Base-by-base conservation (phyloP, 2,329 filamentous ascomycete genomes). In the Thermochaetoides dissita region DNA sequence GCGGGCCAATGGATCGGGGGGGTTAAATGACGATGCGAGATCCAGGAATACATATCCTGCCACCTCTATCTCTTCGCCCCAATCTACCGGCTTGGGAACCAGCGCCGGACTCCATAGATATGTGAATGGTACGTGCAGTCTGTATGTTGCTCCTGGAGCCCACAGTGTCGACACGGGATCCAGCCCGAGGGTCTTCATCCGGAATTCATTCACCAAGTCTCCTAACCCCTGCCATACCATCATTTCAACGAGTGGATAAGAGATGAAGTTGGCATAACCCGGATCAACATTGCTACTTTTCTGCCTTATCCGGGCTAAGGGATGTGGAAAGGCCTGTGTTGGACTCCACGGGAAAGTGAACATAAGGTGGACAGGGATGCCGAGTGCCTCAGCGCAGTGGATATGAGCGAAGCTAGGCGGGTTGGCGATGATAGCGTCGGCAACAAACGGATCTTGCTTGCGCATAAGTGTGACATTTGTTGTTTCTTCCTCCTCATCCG, bases 191-290 rank as follows among this genome's bases (percentile, higher is more conserved):
- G 76, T 84, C 42, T 78, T 74, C 6, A 76, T 68, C 37, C 84
- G 71, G 51, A 88, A 86, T 29, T 75, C 66, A 53, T 89, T 89
- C 49, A 89, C 73, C 29, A 89, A 63, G 56, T 88, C 84, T 2
- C 84, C 84, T 1, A 89, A 67, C 0, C 87, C 88, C 59, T 94
- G 86, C 87, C 87, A 94, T 1, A 86, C 82, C 72, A 89, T 84
- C 74, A 85, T 81, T 56, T 89, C 84, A 1, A 89, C 81, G 32
- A 89, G 62, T 0, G 81, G 78, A 55, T 88, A 91, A 2, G 76
- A 81, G 57, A 89, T 84, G 55, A 84, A 86, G 58, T 89, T 91
- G 9, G 79, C 76, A 55, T 84, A 84, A 12, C 74, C 76, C 1
- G 73, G 68, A 51, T 87, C 81, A 7, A 85, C 73, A 49, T 85